These are phyloP conservation scores for Epichloe glyceriae DNA, from an alignment of 2,329 filamentous ascomycete species.

Conservation along the genomic window DNA sequence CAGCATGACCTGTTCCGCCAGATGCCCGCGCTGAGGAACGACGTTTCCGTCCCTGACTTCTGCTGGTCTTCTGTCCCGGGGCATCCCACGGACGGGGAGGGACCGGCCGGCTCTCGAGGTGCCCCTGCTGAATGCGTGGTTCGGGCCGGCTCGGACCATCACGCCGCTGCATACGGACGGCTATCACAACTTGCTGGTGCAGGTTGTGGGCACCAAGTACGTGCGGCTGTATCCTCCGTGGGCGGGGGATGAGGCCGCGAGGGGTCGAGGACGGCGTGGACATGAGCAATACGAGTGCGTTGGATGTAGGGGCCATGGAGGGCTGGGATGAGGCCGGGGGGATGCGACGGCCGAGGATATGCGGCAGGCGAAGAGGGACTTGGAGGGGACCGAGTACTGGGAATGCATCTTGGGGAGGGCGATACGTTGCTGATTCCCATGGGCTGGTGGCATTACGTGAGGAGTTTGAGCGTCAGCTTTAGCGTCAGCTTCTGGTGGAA, in stretches of 20 bases:
- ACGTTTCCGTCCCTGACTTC: slow-evolving; percentile 72
- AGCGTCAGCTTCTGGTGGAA: slow-evolving; percentile 98
- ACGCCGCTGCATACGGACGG: slow-evolving; percentile 89
- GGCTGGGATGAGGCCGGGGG: slow-evolving; percentile 36
- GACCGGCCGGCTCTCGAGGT: slow-evolving; percentile 33
- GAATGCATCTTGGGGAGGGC: slow-evolving; percentile 70
- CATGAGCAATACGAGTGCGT: slow-evolving; percentile 78
- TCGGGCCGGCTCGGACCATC: slow-evolving; percentile 77
- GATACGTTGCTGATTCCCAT: slow-evolving; percentile 82
- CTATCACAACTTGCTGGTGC: slow-evolving; percentile 83
- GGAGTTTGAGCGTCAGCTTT: slow-evolving; percentile 73
- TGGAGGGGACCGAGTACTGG: slow-evolving; percentile 49
- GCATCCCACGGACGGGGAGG: slow-evolving; percentile 27
- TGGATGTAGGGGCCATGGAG: slow-evolving; percentile 64
- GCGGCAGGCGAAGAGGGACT: slow-evolving; percentile 29
- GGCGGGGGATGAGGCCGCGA: slow-evolving; percentile 48
- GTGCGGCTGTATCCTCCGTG: slow-evolving; percentile 70
- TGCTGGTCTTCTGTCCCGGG: slow-evolving; percentile 61
- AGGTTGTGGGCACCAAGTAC: slow-evolving; percentile 86
- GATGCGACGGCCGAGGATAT: slow-evolving; percentile 16
- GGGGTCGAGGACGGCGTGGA: slow-evolving; percentile 59
- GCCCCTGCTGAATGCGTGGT: slow-evolving; percentile 80
- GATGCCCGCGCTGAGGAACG: slow-evolving; percentile 60
- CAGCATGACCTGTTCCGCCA: slow-evolving; percentile 82
- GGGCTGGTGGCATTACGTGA: slow-evolving; percentile 97